phyloP scores from a whole-genome alignment of 441 rosid genomes.

The Manihot esculenta region DNA sequence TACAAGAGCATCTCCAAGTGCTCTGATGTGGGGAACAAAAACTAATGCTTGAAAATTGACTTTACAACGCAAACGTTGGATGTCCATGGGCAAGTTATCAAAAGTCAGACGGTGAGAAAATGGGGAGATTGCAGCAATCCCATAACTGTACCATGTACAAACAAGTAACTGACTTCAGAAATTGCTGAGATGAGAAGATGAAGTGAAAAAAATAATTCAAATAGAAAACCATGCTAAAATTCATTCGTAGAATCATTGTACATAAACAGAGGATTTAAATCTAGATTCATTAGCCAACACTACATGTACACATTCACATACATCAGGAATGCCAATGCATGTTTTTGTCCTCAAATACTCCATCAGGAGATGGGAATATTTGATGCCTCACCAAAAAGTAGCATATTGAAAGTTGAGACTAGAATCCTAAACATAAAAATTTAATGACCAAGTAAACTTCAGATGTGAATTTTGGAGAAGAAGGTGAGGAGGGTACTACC shows the following conservation, averaged over 20 bases:
- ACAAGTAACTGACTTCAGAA: slow-evolving; percentile 18
- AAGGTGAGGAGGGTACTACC: slow-evolving; percentile 19
- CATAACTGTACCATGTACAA: slow-evolving; percentile 54
- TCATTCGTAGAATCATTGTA: neutral
- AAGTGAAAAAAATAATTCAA: neutral
- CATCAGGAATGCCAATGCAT: neutral
- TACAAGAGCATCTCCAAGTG: slow-evolving; percentile 85
- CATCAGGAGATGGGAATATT: neutral
- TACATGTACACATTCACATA: neutral
- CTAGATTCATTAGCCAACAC: neutral
- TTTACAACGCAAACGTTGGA: slow-evolving; percentile 88
- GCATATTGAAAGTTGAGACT: neutral
- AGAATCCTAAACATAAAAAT: neutral
- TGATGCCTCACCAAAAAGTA: neutral
- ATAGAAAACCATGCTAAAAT: neutral
- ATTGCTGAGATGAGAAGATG: slow-evolving; percentile 1
- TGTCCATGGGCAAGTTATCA: slow-evolving; percentile 80
- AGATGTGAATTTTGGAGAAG: neutral
- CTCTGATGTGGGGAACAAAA: slow-evolving; percentile 86
- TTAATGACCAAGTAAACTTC: neutral
- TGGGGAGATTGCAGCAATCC: slow-evolving; percentile 92
- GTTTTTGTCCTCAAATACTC: neutral
- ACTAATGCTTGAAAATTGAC: slow-evolving; percentile 86
- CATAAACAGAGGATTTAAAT: neutral
- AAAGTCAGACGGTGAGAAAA: slow-evolving; percentile 95